Conservation (phyloP, 108 stramenopile species). For the Aurantiochytrium sp. region DNA sequence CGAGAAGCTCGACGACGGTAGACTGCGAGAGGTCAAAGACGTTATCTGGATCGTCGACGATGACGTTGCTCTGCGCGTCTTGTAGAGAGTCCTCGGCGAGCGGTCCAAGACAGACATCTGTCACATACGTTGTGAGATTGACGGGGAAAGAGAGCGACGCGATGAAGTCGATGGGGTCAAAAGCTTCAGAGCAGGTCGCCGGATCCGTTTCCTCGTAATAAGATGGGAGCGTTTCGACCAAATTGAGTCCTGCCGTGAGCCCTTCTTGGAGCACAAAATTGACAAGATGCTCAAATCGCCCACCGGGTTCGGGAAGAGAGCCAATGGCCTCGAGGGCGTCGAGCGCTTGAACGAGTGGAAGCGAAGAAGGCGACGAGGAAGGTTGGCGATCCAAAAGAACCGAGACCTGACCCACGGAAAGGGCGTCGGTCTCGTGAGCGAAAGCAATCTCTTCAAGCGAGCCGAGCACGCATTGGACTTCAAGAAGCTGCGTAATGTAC, state of each 20-base stretch:
- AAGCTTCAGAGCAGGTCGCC: not conserved
- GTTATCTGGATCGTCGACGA: not conserved
- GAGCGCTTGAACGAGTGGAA: not conserved
- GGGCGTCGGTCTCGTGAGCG: not conserved
- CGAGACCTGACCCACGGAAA: not conserved
- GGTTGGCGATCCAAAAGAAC: not conserved
- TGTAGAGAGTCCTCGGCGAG: not conserved
- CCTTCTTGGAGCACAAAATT: not conserved
- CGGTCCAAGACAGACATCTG: not conserved
- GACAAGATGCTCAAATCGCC: not conserved
- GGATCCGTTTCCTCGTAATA: not conserved
- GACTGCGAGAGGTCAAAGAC: not conserved
- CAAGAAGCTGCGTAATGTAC: not conserved
- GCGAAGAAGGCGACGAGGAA: not conserved
- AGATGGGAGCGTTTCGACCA: not conserved
- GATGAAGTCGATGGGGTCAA: not conserved
- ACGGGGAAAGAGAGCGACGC: not conserved
- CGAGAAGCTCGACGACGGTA: not conserved
- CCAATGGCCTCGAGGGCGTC: not conserved
- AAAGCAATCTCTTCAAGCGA: not conserved
- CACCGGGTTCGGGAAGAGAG: not conserved
- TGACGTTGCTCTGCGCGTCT: not conserved
- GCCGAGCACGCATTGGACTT: not conserved
- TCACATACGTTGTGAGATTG: not conserved
- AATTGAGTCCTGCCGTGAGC: not conserved